Evolutionary conservation across 2,329 filamentous ascomycete species (phyloP).

Genomic region (Fonsecaea nubica): DNA sequence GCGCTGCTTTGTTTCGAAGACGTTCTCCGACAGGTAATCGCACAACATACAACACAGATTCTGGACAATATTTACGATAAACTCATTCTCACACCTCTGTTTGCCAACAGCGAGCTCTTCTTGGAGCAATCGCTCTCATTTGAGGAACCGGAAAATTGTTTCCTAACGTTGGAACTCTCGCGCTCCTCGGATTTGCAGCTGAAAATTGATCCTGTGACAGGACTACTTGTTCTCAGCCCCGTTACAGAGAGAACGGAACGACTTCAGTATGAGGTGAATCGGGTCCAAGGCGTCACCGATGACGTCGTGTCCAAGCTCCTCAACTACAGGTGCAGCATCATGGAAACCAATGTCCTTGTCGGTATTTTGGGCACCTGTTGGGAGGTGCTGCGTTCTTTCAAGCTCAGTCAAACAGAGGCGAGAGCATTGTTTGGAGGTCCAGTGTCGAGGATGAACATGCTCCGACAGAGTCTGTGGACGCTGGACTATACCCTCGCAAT

Average conservation of each 20-base stretch:
- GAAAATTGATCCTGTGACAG: conserved; percentile 77
- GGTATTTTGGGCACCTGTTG: conserved; percentile 41
- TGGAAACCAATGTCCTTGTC: conserved; percentile 28
- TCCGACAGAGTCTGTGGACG: conserved; percentile 75
- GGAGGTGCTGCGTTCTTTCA: conserved; percentile 51
- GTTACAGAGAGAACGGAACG: conserved; percentile 62
- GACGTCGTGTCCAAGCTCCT: conserved; percentile 45
- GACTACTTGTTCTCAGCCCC: conserved; percentile 74
- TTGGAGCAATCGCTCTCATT: conserved; percentile 65
- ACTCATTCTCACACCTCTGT: conserved; percentile 67
- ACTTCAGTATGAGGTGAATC: conserved; percentile 71
- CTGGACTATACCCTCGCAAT: conserved; percentile 74
- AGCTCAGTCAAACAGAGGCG: conserved; percentile 52
- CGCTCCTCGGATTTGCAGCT: conserved; percentile 66
- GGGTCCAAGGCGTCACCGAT: conserved; percentile 51
- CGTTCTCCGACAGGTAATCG: conserved; percentile 76
- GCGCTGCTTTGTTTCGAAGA: conserved; percentile 73
- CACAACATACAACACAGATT: conserved; percentile 74
- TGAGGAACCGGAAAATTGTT: conserved; percentile 70
- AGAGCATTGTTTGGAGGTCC: conserved; percentile 68
- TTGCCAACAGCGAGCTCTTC: conserved; percentile 64
- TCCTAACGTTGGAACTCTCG: conserved; percentile 73
- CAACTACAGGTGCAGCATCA: conserved; percentile 41
- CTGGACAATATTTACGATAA: conserved; percentile 70
- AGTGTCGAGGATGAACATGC: conserved; percentile 69